Percentiles rank a stretch among this genome's conserved stretches.
Evolutionary conservation across 768 basidiomycete species (phyloP).

Genomic region (Leucosporidium creatinivorum): DNA sequence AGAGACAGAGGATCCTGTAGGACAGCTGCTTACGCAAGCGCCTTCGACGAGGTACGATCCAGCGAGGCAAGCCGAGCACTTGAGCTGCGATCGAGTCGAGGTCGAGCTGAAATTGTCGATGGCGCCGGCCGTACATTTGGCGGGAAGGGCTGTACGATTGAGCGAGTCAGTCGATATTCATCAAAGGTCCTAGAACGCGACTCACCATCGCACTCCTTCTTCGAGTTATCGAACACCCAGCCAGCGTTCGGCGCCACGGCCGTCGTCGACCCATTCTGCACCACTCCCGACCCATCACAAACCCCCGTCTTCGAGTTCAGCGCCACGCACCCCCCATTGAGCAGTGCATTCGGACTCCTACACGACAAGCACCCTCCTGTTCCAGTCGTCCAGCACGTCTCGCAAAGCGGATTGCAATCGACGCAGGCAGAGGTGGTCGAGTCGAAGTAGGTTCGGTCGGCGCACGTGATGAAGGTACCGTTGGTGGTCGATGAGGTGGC

Average conservation of each 20-base stretch:
- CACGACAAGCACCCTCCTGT: constrained; percentile 69
- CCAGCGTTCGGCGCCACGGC: constrained; percentile 49
- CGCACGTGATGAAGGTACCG: constrained; percentile 53
- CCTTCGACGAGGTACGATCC: constrained; percentile 67
- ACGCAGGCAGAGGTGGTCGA: constrained; percentile 45
- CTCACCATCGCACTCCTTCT: constrained; percentile 76
- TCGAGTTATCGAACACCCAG: constrained; percentile 70
- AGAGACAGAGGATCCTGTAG: constrained; percentile 62
- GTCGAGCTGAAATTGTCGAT: constrained; percentile 64
- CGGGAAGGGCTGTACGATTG: constrained; percentile 60
- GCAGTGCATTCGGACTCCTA: constrained; percentile 53
- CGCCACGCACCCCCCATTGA: constrained; percentile 65
- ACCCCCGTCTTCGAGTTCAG: constrained; percentile 58
- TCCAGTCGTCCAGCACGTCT: constrained; percentile 61
- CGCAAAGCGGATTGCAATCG: constrained; percentile 46
- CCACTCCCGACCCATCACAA: constrained; percentile 45
- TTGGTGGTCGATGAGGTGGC: constrained; percentile 45
- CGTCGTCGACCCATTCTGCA: constrained; percentile 9
- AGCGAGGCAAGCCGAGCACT: constrained; percentile 71
- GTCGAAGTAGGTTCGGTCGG: constrained; percentile 55
- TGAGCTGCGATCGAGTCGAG: constrained; percentile 58
- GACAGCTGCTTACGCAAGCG: constrained; percentile 62
- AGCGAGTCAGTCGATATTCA: too few species aligned
- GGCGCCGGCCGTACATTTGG: constrained; percentile 69
- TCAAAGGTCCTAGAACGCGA: constrained; percentile 33